Conservation (phyloP, 2,329 filamentous ascomycete genomes). For the Ceratocystis huliohia region DNA sequence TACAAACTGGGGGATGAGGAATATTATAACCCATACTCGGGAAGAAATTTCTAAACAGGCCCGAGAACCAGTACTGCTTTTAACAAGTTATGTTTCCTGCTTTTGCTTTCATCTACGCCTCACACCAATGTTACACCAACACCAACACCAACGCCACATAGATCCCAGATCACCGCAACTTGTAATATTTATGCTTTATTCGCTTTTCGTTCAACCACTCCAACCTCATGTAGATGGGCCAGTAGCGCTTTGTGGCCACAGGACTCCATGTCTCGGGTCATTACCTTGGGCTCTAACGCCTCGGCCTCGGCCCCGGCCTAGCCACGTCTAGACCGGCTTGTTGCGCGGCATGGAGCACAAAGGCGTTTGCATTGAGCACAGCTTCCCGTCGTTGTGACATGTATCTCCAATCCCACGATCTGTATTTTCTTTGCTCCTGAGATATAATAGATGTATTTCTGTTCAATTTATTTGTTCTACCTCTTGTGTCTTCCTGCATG, state of each 20-base stretch:
- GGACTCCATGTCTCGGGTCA: neutral
- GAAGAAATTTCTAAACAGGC: slow-evolving; percentile 12
- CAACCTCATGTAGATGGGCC: neutral
- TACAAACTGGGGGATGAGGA: slow-evolving; percentile 12
- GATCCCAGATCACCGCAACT: neutral
- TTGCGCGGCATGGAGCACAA: neutral
- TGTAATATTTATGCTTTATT: neutral
- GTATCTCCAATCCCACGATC: neutral
- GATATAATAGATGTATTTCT: neutral
- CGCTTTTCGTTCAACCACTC: neutral
- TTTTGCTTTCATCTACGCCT: neutral
- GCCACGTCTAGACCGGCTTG: neutral
- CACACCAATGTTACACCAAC: neutral
- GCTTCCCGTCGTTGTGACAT: neutral
- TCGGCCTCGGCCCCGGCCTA: neutral
- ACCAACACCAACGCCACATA: neutral
- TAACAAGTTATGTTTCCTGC: neutral
- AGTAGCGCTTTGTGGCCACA: neutral
- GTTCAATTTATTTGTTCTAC: neutral
- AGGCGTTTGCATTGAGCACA: neutral
- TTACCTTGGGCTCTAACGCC: neutral
- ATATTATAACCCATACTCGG: slow-evolving; percentile 15
- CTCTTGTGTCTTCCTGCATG: neutral
- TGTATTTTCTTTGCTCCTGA: neutral
- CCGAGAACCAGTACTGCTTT: neutral